A percentile compares a stretch with the other conserved stretches of the same genome.
Evolutionary conservation across 768 basidiomycete genomes (phyloP).

Genomic region (Suillus lakei): DNA sequence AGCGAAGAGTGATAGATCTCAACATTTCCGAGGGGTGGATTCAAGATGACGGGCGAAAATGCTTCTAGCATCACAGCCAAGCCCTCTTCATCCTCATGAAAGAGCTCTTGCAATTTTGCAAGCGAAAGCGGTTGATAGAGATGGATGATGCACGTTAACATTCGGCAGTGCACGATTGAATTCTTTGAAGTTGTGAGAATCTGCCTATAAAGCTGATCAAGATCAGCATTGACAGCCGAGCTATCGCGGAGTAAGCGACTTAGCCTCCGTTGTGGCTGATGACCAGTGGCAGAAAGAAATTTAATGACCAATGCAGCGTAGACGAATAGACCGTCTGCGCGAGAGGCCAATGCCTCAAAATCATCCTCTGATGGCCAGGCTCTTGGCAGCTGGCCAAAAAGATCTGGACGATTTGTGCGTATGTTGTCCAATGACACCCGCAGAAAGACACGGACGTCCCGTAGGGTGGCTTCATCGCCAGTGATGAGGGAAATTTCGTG

Average conservation of each 20-base stretch:
- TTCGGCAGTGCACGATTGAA: neutral
- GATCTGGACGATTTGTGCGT: slow-evolving; percentile 8
- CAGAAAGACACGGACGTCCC: slow-evolving; percentile 20
- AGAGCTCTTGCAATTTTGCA: neutral
- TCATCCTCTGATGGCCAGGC: slow-evolving; percentile 22
- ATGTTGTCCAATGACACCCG: slow-evolving; percentile 16
- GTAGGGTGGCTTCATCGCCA: slow-evolving; percentile 13
- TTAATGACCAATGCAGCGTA: slow-evolving; percentile 19
- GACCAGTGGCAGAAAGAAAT: slow-evolving; percentile 14
- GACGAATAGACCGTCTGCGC: slow-evolving; percentile 8
- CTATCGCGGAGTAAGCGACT: neutral
- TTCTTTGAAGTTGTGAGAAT: neutral
- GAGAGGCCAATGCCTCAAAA: slow-evolving; percentile 13
- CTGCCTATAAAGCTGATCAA: neutral
- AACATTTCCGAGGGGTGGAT: no score
- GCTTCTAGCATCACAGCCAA: neutral
- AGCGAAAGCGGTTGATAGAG: neutral
- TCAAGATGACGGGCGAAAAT: no score
- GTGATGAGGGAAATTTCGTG: no score
- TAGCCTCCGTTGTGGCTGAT: neutral
- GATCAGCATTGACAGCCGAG: neutral
- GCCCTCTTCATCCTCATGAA: neutral
- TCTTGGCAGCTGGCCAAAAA: slow-evolving; percentile 5
- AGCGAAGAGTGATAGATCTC: no score
- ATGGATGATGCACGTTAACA: neutral